Evolutionary conservation across 1,284 basidiomycete species (phyloP).

Genomic region (Fomes fomentarius): DNA sequence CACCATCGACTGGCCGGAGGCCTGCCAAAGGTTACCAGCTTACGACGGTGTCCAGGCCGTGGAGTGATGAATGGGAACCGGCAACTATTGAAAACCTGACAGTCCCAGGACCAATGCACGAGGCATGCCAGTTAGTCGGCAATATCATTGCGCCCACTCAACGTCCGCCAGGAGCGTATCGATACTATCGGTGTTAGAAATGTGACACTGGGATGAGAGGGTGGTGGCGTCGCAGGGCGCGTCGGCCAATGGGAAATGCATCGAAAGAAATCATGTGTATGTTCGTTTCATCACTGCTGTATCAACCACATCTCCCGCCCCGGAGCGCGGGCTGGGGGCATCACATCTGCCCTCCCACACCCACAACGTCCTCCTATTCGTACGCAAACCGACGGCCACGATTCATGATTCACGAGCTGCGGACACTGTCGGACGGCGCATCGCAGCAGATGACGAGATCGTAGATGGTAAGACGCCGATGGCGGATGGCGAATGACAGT

Average conservation of each 20-base stretch:
- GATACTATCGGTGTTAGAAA: slow-evolving; percentile 2
- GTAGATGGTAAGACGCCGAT: no score
- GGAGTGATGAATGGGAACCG: slow-evolving; percentile 39
- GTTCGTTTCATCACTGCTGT: slow-evolving; percentile 11
- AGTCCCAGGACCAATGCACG: neutral
- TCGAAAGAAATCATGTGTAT: slow-evolving; percentile 2
- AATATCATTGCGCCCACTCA: neutral
- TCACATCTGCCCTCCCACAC: neutral
- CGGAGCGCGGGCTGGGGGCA: slow-evolving; percentile 2
- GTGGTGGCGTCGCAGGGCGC: neutral
- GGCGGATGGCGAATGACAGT: neutral
- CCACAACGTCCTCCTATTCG: no score
- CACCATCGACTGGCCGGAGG: slow-evolving; percentile 78
- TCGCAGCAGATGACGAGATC: no score
- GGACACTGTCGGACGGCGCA: no score
- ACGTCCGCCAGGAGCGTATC: slow-evolving; percentile 3
- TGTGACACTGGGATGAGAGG: neutral
- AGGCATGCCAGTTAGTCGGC: neutral
- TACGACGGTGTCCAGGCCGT: slow-evolving; percentile 94
- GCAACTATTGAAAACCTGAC: neutral
- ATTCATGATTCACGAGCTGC: neutral
- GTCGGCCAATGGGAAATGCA: neutral
- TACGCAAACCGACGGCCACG: no score
- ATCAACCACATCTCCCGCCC: neutral
- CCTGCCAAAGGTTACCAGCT: slow-evolving; percentile 70